Conservation (phyloP, 768 basidiomycete genomes). For the Cyclocybe cylindracea region DNA sequence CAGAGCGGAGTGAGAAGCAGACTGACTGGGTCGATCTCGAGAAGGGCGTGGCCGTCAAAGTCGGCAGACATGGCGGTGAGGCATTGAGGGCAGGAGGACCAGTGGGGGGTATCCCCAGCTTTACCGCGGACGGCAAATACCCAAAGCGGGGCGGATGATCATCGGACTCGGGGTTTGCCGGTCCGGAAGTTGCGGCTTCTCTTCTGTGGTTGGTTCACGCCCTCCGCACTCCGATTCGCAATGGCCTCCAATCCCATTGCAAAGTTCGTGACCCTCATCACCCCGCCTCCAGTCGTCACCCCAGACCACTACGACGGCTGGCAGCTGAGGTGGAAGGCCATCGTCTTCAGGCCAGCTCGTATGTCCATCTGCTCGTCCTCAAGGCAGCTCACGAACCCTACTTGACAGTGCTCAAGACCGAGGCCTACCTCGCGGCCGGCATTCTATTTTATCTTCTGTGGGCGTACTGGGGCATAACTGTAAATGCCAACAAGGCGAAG, state of each 20-base stretch:
- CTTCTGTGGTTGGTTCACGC: too few relatives aligned
- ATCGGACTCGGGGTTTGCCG: too few relatives aligned
- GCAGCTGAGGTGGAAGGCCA: conserved; percentile 70
- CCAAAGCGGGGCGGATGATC: too few relatives aligned
- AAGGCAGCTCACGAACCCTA: background rate
- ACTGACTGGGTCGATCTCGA: conserved; percentile 19
- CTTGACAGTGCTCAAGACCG: conserved; percentile 60
- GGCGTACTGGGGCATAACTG: conserved; percentile 58
- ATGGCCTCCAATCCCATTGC: conserved; percentile 28
- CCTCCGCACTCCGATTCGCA: background rate
- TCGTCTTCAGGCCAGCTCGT: conserved; percentile 84
- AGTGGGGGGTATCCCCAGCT: too few relatives aligned
- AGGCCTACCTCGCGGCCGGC: conserved; percentile 54
- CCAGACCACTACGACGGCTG: conserved; percentile 69
- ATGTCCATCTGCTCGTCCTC: conserved; percentile 24
- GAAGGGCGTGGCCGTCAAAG: conserved; percentile 9
- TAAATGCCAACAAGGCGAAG: conserved; percentile 62
- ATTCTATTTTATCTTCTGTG: conserved; percentile 58
- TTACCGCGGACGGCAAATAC: too few relatives aligned
- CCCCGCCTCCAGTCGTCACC: conserved; percentile 58
- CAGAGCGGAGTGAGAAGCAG: conserved; percentile 5
- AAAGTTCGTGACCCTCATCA: conserved; percentile 40
- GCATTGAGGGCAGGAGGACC: background rate
- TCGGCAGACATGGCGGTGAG: conserved; percentile 14
- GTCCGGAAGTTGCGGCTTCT: too few relatives aligned